These are phyloP conservation scores for Martiniozyma abietophila DNA, from an alignment of 805 yeast genomes.

Conservation along the genomic window DNA sequence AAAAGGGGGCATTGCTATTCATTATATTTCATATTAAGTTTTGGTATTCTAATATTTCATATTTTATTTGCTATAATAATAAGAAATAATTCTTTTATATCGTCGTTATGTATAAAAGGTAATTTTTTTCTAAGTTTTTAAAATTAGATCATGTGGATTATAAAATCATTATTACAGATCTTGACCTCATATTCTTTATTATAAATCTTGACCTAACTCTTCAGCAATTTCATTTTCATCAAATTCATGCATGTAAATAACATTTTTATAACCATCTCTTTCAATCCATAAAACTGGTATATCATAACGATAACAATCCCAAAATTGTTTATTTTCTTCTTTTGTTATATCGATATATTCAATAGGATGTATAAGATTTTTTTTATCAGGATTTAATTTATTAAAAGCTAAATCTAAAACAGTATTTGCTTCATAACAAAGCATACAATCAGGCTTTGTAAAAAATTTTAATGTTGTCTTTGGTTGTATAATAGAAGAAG, in stretches of 20 bases:
- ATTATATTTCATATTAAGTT: too few species aligned
- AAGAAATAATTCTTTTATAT: too few species aligned
- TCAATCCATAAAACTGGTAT: conserved; percentile 71
- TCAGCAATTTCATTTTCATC: conserved; percentile 44
- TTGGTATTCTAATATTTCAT: too few species aligned
- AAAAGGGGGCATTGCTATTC: too few species aligned
- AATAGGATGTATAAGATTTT: conserved; percentile 26
- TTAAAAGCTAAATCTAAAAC: conserved; percentile 37
- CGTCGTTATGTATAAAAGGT: too few species aligned
- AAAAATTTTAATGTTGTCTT: conserved; percentile 41
- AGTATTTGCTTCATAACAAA: conserved; percentile 56
- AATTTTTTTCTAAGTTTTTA: too few species aligned
- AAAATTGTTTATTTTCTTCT: conserved; percentile 53
- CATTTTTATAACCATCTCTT: conserved; percentile 36
- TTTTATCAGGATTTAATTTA: conserved; percentile 15
- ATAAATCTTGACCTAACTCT: conserved; percentile 35
- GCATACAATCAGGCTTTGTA: conserved; percentile 59
- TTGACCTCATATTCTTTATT: too few species aligned
- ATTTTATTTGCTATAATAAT: too few species aligned
- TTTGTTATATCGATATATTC: conserved; percentile 48
- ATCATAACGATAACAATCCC: conserved; percentile 63
- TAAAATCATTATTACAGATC: too few species aligned
- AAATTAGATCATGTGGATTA: too few species aligned
- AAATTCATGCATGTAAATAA: conserved; percentile 62
- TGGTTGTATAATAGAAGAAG: too few species aligned